Base-by-base conservation (phyloP, 2,329 filamentous ascomycete genomes). In the Clarireedia paspali region DNA sequence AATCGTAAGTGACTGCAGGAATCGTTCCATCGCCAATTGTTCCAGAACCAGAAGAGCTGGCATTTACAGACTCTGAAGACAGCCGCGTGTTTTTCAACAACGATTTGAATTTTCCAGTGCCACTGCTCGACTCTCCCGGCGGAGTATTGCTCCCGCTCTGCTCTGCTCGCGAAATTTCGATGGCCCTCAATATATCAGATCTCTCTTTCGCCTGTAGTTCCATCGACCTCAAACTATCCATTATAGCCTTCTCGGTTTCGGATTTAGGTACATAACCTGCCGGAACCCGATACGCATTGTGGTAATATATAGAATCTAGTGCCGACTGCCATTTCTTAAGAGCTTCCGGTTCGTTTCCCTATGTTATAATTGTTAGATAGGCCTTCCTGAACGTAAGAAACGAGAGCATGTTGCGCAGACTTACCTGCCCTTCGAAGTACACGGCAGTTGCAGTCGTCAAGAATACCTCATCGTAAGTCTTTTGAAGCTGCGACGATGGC, bases 391-490 rank as follows among this genome's bases (percentile, higher is more conserved):
- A 40, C 17, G 5, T n/a, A 15, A 15, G 9, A 36, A 14, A 45
- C 14, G 3, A 17, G 26, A 24, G 34, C 17, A 14, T 5, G 4
- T 9, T 12, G 23, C 26, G 7, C 2, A 44, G 20, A 47, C 72
- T 62, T 74, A 95, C 91, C 82, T 95, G 87, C 70, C 87, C 84
- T 75, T 99, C 94, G 71, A 96, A 96, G 74, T 96, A 96, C 53
- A 96, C 89, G 40, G 92, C 92, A 1, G 91, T 97, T 14, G 91
- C 96, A 73, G 91, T 96, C 69, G 87, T 91, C 65, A 96, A 75
- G 74, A 96, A 96, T 72, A 88, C 91, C 72, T 97, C 91, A 75
- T 97, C 92, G 74, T 97, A 97, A 55, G 91, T 95, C 80, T 96
- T 96, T 75, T 97, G 92, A 71, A 96, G 83, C 60, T 84, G 84